Conservation (phyloP, 768 basidiomycete species). For the Lactarius indigo region DNA sequence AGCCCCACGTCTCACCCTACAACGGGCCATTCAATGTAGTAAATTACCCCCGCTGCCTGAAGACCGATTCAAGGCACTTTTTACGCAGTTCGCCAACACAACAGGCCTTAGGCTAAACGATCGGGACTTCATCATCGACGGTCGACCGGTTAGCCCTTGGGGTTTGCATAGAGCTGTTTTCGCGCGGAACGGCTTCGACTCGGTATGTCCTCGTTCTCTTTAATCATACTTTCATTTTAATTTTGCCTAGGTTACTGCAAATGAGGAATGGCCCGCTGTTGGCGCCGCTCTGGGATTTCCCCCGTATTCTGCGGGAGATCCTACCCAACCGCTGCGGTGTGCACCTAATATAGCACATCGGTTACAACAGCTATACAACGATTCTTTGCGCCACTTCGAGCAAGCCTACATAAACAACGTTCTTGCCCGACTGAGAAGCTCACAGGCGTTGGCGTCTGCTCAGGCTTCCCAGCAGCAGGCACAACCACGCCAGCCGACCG, state of each 20-base stretch:
- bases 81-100: neutral
- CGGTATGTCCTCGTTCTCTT: neutral
- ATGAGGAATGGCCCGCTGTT: slow-evolving; percentile 16
- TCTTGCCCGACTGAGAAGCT: neutral
- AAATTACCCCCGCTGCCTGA: slow-evolving; percentile 8
- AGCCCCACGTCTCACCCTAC: neutral
- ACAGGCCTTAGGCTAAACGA: slow-evolving; percentile 5
- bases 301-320: neutral
- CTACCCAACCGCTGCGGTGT: slow-evolving; percentile 5
- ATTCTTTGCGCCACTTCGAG: slow-evolving; percentile 11
- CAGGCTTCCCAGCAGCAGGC: slow-evolving; percentile 7
- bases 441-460: neutral
- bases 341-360: slow-evolving; percentile 7
- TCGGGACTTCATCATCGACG: slow-evolving; percentile 9
- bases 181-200: slow-evolving; percentile 9
- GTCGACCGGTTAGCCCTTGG: slow-evolving; percentile 8
- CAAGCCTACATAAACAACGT: slow-evolving; percentile 10
- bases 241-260: slow-evolving; percentile 8
- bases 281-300: slow-evolving; percentile 15
- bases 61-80: slow-evolving; percentile 8
- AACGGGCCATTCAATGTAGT: neutral
- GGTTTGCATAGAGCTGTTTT: slow-evolving; percentile 7
- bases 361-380: slow-evolving; percentile 11
- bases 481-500: slow-evolving; percentile 16
- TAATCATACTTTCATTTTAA: neutral